Evolutionary conservation across 129 eudicot genomes (phyloP).

Genomic region (Silybum marianum): DNA sequence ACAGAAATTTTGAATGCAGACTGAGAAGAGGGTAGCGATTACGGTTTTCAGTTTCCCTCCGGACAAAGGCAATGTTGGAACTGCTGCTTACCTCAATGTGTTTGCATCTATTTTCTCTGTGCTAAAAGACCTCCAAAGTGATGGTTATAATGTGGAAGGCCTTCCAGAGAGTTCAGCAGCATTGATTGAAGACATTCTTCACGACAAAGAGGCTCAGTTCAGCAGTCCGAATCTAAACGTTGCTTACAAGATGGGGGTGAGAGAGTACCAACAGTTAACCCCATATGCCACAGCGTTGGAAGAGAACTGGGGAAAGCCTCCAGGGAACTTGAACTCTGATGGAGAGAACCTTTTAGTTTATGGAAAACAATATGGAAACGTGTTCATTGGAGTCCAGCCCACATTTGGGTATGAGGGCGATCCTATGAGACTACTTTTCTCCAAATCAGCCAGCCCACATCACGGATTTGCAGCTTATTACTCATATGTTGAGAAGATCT

Average conservation of each 20-base stretch:
- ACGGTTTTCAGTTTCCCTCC: conserved; percentile 99
- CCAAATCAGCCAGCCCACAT: conserved; percentile 97
- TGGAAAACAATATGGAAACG: conserved; percentile 88
- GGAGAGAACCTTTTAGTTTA: conserved; percentile 96
- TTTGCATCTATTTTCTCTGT: conserved; percentile 92
- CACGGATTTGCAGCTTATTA: conserved; percentile 99
- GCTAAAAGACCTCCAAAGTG: conserved; percentile 70
- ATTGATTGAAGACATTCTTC: conserved; percentile 88
- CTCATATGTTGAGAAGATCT: conserved; percentile 90
- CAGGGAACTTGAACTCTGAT: conserved; percentile 96
- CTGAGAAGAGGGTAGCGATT: conserved; percentile 90
- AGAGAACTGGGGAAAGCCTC: conserved; percentile 99
- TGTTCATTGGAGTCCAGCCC: conserved; percentile 99
- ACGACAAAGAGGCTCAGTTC: conserved; percentile 98
- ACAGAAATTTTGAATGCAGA: conserved; percentile 42
- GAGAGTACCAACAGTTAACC: conserved; percentile 86
- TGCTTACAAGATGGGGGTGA: conserved; percentile 87
- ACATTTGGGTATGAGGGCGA: conserved; percentile 98
- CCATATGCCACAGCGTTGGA: conserved; percentile 78
- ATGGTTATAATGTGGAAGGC: conserved; percentile 87
- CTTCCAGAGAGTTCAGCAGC: conserved; percentile 84
- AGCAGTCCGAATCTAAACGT: conserved; percentile 94
- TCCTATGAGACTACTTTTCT: conserved; percentile 96
- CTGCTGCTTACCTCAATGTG: conserved; percentile 95
- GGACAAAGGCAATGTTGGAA: conserved; percentile 99